Base-by-base conservation (phyloP, 169 alveolate species). In the Plasmodium malariae region DNA sequence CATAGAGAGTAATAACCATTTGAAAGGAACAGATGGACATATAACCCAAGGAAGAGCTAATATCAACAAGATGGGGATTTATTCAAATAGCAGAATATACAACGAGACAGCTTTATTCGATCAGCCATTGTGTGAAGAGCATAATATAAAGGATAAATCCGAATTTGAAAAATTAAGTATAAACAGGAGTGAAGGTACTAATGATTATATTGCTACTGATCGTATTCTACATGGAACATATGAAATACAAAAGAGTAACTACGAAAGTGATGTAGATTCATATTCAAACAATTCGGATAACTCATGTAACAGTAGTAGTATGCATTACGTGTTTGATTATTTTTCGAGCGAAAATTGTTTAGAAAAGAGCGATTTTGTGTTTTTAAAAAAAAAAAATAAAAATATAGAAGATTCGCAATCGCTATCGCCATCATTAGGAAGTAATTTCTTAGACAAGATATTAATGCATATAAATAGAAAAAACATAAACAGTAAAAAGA, bases 321-420 rank as follows among this genome's bases (percentile, higher is more conserved):
- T 12, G 24, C n/a, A 24, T n/a, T 34, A 74, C 30, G 26, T 4
- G 1, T 72, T 85, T 55, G 88, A 85, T 34, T 21, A 32, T 88
- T 78, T 88, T 63, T 51, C 60, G 7, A 71, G 78, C 14, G 80
- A 72, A 62, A 51, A 59, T 24, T 5, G 76, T 30, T 78, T 78
- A 4, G 83, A 76, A 32, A 19, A 76, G n/a, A 85, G 30, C n/a
- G 88, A 69, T 12, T 86, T 86, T 69, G 78, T 54, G 4, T 86
- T 70, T 70, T 86, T 69, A 43, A 86, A 68, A 17, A 26, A 36
- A 45, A 43, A 40, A 37, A 48, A 43, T 14, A 24, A 74, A 32
- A 76, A 70, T 2, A 17, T 3, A 37, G 21, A 72, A 73, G 54
- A 11, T n/a, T 12, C 11, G 40, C 68, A n/a, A 43, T 26, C 40